A percentile compares a stretch with the other conserved stretches of the same genome.
Conservation (phyloP, 441 rosid species). For the Sinapis alba region DNA sequence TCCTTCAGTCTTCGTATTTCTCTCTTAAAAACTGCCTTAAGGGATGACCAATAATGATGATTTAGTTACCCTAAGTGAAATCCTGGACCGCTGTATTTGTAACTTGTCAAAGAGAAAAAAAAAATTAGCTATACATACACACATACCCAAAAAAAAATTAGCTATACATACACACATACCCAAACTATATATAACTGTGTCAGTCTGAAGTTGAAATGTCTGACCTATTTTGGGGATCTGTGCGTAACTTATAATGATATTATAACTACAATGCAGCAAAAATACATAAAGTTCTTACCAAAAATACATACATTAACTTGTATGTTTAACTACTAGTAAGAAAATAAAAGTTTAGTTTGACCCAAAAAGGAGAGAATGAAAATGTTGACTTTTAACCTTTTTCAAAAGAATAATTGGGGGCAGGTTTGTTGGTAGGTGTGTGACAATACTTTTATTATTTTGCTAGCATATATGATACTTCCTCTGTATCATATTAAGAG, state of each 20-base stretch:
- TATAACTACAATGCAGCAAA: background rate
- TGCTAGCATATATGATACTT: background rate
- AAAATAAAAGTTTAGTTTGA: background rate
- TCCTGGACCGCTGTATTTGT: constrained; percentile 11
- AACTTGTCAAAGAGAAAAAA: background rate
- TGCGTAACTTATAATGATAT: constrained; percentile 30
- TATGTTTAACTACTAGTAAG: background rate
- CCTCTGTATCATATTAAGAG: too few species aligned
- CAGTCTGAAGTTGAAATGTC: constrained; percentile 37
- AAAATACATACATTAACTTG: background rate
- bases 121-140: background rate
- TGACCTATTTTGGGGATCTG: constrained; percentile 30
- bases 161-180: background rate
- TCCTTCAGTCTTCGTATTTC: too few species aligned
- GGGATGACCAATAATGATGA: too few species aligned
- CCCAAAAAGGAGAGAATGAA: constrained; percentile 26
- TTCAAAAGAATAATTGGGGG: constrained; percentile 30
- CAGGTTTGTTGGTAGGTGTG: constrained; percentile 41
- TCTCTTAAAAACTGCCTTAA: too few species aligned
- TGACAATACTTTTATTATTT: background rate
- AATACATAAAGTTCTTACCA: background rate
- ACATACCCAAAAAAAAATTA: background rate
- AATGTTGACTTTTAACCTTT: constrained; percentile 33
- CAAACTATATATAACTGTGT: constrained; percentile 20
- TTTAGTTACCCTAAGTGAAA: background rate